These are phyloP conservation scores for Amylostereum areolatum DNA, from an alignment of 1,284 basidiomycete species.

Conservation along the genomic window DNA sequence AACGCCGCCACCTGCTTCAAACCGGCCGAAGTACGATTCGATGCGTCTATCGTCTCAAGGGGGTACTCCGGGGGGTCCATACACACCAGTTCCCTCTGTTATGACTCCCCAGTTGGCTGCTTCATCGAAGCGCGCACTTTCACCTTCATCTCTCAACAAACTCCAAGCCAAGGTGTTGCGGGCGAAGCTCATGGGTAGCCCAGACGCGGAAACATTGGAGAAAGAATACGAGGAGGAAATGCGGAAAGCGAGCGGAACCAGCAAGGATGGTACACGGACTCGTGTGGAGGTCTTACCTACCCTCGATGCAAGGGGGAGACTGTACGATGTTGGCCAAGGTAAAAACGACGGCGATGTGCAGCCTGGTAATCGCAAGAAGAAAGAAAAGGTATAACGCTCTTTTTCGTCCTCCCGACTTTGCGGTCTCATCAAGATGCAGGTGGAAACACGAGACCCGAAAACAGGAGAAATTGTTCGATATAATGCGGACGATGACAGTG, in stretches of 20 bases:
- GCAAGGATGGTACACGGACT: constrained; percentile 43
- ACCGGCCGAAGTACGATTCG: constrained; percentile 49
- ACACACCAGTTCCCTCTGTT: constrained; percentile 84
- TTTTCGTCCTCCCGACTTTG: constrained; percentile 4
- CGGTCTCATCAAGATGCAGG: constrained; percentile 31
- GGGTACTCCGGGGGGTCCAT: constrained; percentile 31
- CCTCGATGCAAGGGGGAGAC: constrained; percentile 75
- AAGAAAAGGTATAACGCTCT: constrained; percentile 53
- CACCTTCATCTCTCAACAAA: constrained; percentile 81
- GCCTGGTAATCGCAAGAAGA: constrained; percentile 74
- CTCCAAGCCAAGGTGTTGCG: constrained; percentile 91
- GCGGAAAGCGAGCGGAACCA: constrained; percentile 41
- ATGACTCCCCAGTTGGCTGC: constrained; percentile 65
- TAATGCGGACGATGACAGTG: constrained; percentile 86
- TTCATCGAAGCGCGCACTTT: constrained; percentile 43
- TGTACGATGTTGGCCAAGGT: constrained; percentile 89
- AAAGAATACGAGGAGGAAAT: constrained; percentile 75
- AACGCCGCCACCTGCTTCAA: constrained; percentile 35
- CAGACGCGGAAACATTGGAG: constrained; percentile 73
- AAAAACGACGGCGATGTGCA: constrained; percentile 40
- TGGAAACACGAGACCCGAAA: constrained; percentile 84
- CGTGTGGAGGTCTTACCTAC: constrained; percentile 86
- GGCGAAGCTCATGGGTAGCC: constrained; percentile 78
- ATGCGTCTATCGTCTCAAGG: constrained; percentile 36
- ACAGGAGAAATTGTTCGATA: constrained; percentile 82